phyloP scores from a whole-genome alignment of 106 monocot species.

The Dioscorea dumetorum region DNA sequence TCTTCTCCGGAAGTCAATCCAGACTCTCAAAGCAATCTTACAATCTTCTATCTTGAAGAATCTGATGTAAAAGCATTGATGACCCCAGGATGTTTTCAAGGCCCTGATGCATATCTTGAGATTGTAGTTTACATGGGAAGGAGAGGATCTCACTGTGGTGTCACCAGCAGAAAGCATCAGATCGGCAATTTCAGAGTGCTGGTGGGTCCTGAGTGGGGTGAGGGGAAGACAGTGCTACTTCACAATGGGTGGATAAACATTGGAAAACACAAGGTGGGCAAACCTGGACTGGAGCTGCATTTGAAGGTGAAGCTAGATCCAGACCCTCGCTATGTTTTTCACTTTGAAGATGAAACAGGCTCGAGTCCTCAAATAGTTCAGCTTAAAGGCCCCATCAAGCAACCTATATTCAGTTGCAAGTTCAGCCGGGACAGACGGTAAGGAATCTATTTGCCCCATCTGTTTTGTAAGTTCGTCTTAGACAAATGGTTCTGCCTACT shows the following conservation, averaged over 20 bases:
- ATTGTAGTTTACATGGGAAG: slow-evolving; percentile 41
- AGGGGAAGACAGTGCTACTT: slow-evolving; percentile 53
- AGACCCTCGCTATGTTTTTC: slow-evolving; percentile 83
- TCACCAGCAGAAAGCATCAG: slow-evolving; percentile 35
- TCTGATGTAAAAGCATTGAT: slow-evolving; percentile 48
- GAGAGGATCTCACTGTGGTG: slow-evolving; percentile 31
- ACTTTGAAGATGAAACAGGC: slow-evolving; percentile 64
- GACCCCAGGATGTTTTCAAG: slow-evolving; percentile 43
- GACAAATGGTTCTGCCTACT: too few relatives aligned
- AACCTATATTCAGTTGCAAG: slow-evolving; percentile 87
- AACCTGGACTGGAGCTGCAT: slow-evolving; percentile 47
- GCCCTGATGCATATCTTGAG: slow-evolving; percentile 43
- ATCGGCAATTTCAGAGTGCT: slow-evolving; percentile 59
- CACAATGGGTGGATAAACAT: slow-evolving; percentile 79
- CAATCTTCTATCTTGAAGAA: slow-evolving; percentile 70
- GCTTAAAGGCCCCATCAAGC: slow-evolving; percentile 48
- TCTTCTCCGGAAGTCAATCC: slow-evolving; percentile 35
- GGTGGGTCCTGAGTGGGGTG: slow-evolving; percentile 45
- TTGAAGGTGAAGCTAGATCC: slow-evolving; percentile 73
- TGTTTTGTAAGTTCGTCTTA: too few relatives aligned
- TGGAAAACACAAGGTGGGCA: slow-evolving; percentile 33
- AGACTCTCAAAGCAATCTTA: slow-evolving; percentile 34
- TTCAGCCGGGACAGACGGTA: slow-evolving; percentile 65
- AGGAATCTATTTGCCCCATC: not conserved
- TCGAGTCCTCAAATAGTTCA: slow-evolving; percentile 80